Conservation (phyloP, 257 asterid genomes). For the Przewalskia tangutica region DNA sequence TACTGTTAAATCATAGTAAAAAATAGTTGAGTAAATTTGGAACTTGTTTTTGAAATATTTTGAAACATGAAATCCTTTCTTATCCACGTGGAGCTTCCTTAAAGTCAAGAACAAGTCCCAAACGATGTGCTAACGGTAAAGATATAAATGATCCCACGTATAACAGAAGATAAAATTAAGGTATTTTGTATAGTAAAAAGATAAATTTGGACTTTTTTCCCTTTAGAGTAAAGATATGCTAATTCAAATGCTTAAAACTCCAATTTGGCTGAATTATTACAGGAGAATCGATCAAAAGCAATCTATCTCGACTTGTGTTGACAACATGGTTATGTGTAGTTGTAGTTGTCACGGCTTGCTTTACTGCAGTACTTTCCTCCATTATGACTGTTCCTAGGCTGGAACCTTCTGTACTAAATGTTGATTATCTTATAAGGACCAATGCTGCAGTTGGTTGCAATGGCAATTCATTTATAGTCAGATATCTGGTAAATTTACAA, state of each 20-base stretch:
- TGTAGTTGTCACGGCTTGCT: constrained; percentile 37
- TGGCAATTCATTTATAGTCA: constrained; percentile 31
- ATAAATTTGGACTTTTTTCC: background rate
- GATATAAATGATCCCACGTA: background rate
- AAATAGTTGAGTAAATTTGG: background rate
- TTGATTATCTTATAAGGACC: constrained; percentile 26
- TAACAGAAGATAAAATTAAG: background rate
- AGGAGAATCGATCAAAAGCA: constrained; percentile 38
- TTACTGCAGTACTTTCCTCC: constrained; percentile 49
- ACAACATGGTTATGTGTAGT: constrained; percentile 42
- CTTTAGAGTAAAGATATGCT: background rate
- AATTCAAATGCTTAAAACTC: background rate
- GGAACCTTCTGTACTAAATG: constrained; percentile 28
- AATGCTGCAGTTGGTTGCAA: constrained; percentile 52
- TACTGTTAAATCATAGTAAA: background rate
- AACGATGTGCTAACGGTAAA: background rate
- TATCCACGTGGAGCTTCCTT: background rate
- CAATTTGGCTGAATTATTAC: constrained; percentile 1
- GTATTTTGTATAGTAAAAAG: background rate
- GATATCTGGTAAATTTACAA: constrained; percentile 21
- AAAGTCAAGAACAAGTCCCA: background rate
- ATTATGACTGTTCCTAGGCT: constrained; percentile 50
- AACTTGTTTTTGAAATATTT: background rate
- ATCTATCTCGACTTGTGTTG: constrained; percentile 38
- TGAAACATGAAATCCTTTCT: background rate